Evolutionary conservation across 805 yeast genomes (phyloP), one percentile per base, ranked within the genome.

Genomic region (Debaryomyces tyrocola): DNA sequence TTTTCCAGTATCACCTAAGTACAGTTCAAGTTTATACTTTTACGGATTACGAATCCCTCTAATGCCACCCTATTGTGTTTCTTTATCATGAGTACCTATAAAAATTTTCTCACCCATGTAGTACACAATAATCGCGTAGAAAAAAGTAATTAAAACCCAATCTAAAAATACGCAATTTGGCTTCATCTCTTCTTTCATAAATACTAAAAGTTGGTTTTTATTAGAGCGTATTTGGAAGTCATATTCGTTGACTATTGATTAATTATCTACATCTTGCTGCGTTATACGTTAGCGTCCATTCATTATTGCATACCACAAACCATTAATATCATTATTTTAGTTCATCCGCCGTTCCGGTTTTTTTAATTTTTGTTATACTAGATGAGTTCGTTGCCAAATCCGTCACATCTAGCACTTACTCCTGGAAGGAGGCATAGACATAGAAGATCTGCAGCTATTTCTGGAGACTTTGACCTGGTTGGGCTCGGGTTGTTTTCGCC

Each of bases 391-490:
- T 39, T 49, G 27, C 53, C 53, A 14, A 48, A 45, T 31, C 44
- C 48, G 17, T 33, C 47, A 11, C 40, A 41, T 27, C 41, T 37
- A 12, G 15, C 50, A 14, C 27, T 56, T 4, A 51, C 58, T 1
- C 53, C 54, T 2, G 44, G 45, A 9, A 51, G 41, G 38, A 70
- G 69, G 57, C 96, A 90, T 66, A 79, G 87, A 38, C 96, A 90
- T 58, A 80, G 88, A 57, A 71, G 96, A 43, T 89, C 96, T 0
- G 90, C 92, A 18, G 96, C 96, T 0, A 84, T 90, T 6, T 86
- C 94, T 7, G 94, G 94, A 4, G 96, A 90, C 61, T 86, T 88
- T 60, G 94, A 87, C 55, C 59, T 60, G 7, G 55, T 60, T 41
- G 76, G 74, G 6, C 51, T 69, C 33, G 75, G 75, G 1, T 51